Conservation (phyloP, 148 eudicot genomes). For the Rhododendron williamsianum region DNA sequence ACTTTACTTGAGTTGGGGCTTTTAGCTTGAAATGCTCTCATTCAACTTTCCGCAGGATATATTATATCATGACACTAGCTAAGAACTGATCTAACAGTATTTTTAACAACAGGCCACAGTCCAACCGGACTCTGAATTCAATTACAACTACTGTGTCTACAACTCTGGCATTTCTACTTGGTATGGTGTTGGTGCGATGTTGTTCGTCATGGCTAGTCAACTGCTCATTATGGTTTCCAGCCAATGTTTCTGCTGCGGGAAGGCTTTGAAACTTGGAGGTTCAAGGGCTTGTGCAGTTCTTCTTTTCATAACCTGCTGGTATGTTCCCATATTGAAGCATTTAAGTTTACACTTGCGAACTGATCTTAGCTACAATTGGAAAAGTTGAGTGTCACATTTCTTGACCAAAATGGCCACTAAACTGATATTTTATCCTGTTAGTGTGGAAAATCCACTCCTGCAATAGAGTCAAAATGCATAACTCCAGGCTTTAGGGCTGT, state of each 20-base stretch:
- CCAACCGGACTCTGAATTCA: slow-evolving; percentile 27
- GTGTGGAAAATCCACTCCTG: background rate
- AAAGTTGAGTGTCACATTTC: background rate
- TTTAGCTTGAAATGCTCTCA: background rate
- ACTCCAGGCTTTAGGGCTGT: background rate
- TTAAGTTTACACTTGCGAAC: background rate
- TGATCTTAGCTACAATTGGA: background rate
- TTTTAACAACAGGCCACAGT: slow-evolving; percentile 41
- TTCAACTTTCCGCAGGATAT: background rate
- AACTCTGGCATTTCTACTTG: slow-evolving; percentile 81
- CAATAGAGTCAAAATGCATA: background rate
- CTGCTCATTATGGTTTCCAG: slow-evolving; percentile 60
- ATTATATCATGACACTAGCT: background rate
- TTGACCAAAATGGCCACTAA: background rate
- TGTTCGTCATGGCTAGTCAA: slow-evolving; percentile 70
- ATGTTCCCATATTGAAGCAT: background rate
- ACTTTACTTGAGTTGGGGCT: background rate
- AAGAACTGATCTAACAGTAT: background rate
- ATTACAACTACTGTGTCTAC: slow-evolving; percentile 59
- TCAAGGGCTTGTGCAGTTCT: slow-evolving; percentile 76
- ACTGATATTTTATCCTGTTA: background rate
- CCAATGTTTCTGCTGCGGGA: slow-evolving; percentile 84
- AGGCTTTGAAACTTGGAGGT: slow-evolving; percentile 60
- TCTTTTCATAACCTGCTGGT: slow-evolving; percentile 86
- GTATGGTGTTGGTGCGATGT: slow-evolving; percentile 78